A percentile compares a stretch with the other conserved stretches of the same genome.
These are phyloP conservation scores for Diutina neorugosa DNA, from an alignment of 1,139 yeast genomes.

Conservation along the genomic window DNA sequence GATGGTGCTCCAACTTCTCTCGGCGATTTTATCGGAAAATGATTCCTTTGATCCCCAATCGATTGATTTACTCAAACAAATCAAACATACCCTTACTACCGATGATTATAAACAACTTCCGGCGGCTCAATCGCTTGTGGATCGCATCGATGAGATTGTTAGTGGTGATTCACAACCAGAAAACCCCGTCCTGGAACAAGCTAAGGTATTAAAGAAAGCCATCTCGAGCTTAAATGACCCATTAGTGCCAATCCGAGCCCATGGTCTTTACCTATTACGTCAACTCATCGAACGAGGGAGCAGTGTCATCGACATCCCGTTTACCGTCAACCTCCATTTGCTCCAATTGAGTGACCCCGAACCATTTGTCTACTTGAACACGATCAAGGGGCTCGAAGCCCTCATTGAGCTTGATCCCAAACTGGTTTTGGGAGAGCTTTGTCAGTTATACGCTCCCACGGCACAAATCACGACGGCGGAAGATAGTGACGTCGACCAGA, in stretches of 20 bases:
- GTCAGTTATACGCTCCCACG: constrained; percentile 23
- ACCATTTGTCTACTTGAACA: constrained; percentile 76
- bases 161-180: constrained; percentile 8
- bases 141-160: constrained; percentile 17
- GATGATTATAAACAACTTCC: constrained; percentile 9
- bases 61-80: constrained; percentile 14
- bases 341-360: constrained; percentile 65
- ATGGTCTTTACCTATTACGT: constrained; percentile 61
- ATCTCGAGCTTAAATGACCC: constrained; percentile 63
- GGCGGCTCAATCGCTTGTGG: constrained; percentile 13
- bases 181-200: constrained; percentile 13
- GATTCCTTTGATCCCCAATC: constrained; percentile 16
- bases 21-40: constrained; percentile 40
- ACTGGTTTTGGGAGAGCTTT: constrained; percentile 26
- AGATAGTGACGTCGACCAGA: constrained; percentile 42
- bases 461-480: constrained; percentile 12
- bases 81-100: constrained; percentile 17
- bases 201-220: constrained; percentile 36
- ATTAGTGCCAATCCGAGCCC: constrained; percentile 73
- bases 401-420: constrained; percentile 36
- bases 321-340: constrained; percentile 50
- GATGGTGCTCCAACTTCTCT: constrained; percentile 37
- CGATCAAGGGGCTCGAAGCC: constrained; percentile 63
- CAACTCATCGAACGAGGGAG: constrained; percentile 41
- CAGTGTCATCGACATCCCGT: constrained; percentile 36